phyloP scores from a whole-genome alignment of 305 asterid genomes.

The Fraxinus nigra region DNA sequence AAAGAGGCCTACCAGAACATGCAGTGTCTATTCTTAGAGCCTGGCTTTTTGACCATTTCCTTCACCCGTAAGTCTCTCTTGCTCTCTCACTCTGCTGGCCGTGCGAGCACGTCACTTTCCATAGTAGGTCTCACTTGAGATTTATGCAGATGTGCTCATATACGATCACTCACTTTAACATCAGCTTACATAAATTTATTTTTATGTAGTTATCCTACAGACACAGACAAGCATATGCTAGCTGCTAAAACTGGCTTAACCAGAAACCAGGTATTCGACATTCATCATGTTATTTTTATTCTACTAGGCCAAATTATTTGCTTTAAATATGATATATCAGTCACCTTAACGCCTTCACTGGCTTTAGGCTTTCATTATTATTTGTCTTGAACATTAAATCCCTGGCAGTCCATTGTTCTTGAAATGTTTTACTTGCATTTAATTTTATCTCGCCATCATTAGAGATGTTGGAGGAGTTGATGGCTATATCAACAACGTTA shows the following conservation, averaged over 20 bases:
- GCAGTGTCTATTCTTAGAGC: constrained; percentile 80
- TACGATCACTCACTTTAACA: background rate
- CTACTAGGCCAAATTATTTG: background rate
- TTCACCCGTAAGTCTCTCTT: constrained; percentile 67
- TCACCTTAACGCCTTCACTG: background rate
- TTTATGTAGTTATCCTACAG: constrained; percentile 70
- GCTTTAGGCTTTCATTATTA: background rate
- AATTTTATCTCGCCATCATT: background rate
- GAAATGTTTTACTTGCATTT: background rate
- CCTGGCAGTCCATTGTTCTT: background rate
- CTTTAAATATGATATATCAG: background rate
- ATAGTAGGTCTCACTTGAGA: background rate
- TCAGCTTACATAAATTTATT: background rate
- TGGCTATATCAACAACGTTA: background rate
- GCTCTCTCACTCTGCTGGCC: background rate
- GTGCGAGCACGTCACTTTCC: background rate
- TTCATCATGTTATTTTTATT: background rate
- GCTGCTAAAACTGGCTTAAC: constrained; percentile 87
- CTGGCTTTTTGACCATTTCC: constrained; percentile 91
- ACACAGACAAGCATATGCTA: constrained; percentile 80
- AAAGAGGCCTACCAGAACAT: constrained; percentile 83
- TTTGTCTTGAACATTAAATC: background rate
- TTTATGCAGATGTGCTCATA: background rate
- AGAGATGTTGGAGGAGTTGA: background rate
- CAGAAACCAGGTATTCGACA: constrained; percentile 58